Evolutionary conservation across 371 early-diverging fungal species (phyloP).

Genomic region (Lichtheimia corymbifera): DNA sequence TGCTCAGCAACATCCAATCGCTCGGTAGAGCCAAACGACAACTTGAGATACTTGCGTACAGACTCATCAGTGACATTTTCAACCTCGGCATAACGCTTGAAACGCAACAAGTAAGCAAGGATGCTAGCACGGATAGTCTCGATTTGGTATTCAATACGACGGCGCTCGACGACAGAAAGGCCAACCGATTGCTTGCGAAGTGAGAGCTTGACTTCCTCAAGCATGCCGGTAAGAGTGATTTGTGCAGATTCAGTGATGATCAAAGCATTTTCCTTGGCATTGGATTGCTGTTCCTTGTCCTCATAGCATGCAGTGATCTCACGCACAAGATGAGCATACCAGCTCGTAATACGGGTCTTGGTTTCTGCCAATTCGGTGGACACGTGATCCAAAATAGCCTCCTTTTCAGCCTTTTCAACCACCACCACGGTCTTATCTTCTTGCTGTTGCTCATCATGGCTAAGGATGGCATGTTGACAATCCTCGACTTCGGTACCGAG

Average conservation of each 20-base stretch:
- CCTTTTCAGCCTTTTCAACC: conserved; percentile 21
- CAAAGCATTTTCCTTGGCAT: conserved; percentile 17
- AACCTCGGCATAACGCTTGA: conserved; percentile 8
- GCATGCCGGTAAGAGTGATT: conserved; percentile 21
- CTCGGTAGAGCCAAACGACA: conserved; percentile 22
- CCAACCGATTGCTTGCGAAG: neutral
- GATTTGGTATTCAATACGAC: conserved; percentile 24
- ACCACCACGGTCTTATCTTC: conserved; percentile 19
- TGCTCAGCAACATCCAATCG: conserved; percentile 13
- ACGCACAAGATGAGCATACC: conserved; percentile 28
- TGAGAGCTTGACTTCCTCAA: conserved; percentile 27
- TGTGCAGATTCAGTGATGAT: conserved; percentile 30
- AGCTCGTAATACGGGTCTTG: conserved; percentile 25
- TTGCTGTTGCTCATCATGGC: conserved; percentile 18
- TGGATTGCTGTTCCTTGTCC: neutral
- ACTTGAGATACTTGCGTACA: conserved; percentile 13
- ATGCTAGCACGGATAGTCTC: conserved; percentile 23
- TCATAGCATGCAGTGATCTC: conserved; percentile 19
- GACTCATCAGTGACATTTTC: conserved; percentile 15
- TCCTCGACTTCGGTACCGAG: conserved; percentile 27
- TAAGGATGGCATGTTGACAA: conserved; percentile 29
- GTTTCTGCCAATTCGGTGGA: conserved; percentile 25
- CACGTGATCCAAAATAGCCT: conserved; percentile 22
- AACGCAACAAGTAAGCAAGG: conserved; percentile 16
- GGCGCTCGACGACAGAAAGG: conserved; percentile 17